Evolutionary conservation across 768 basidiomycete species (phyloP), one percentile per base, ranked within the genome.

Genomic region (Kwoniella europaea): DNA sequence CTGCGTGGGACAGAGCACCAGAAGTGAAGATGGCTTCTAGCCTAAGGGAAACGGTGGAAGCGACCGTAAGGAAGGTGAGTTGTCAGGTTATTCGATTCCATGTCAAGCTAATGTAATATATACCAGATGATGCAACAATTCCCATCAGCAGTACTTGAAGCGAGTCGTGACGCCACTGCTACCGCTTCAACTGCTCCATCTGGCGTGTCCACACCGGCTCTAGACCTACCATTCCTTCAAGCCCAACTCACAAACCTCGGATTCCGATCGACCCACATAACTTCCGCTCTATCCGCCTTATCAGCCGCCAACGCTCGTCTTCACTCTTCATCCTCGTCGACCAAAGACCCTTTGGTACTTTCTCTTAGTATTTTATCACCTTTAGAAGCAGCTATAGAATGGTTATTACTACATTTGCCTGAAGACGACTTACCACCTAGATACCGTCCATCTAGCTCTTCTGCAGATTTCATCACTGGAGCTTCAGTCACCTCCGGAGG

Each of bases 1-100:
- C 74, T 16, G 73, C 75, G 27, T 85, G 84, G 83, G 74, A 76
- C 42, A 80, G 82, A 27, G 84, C 82, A 12, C 85, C 86, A 0
- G 94, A 96, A 79, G 93, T 94, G 22, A 90, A 88, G 79, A 94
- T 98, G 93, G 90, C 91, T 0, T 86, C 86, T 10, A 84, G 84
- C 18, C 85, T 96, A 58, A 87, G 95, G 42, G 92, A 92, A 66
- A 83, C 89, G 57, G 92, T 95, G 3, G 94, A 98, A 83, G 87
- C 88, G 22, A 88, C 90, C 0, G 89, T 97, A 43, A 91, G 91
- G 82, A 88, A 90, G 88, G 92, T 90, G 55, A 66, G 84, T n/a
- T 9, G 29, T 13, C 24, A 52, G 13, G 22, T 61, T 29, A 12
- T 24, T 1, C 58, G 43, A 27, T 27, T 27, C 10, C 53, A 41